Conservation (phyloP, 139 green algal species). For the Yamagishiella unicocca region DNA sequence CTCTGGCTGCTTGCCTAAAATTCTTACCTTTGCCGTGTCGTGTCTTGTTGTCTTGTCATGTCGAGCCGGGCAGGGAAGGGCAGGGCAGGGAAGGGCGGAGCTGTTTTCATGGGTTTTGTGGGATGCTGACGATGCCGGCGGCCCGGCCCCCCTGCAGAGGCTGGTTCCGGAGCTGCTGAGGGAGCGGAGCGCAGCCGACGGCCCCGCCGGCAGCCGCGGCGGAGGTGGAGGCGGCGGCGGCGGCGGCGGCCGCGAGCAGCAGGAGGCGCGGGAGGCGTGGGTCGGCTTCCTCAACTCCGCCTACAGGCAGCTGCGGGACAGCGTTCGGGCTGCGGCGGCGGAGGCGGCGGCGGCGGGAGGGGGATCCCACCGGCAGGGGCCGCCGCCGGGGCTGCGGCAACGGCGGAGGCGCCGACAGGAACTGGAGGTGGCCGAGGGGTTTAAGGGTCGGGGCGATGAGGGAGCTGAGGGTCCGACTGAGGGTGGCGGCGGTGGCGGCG, state of each 20-base stretch:
- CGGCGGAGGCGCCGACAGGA: background rate
- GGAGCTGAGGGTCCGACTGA: background rate
- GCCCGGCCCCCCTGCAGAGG: no score
- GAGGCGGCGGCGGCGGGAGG: no score
- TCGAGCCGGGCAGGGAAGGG: background rate
- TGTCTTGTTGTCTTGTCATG: no score
- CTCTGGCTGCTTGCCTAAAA: no score
- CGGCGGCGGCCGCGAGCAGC: background rate
- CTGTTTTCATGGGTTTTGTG: no score
- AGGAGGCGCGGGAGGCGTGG: background rate
- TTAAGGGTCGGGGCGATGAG: background rate
- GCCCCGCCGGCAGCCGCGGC: background rate
- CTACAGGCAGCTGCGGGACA: background rate
- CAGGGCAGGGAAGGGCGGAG: background rate
- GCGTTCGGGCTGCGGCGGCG: no score
- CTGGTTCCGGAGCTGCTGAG: no score
- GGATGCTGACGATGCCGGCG: no score
- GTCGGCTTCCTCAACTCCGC: conserved; percentile 4
- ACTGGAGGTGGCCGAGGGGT: no score
- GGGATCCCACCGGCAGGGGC: background rate
- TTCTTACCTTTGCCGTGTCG: no score
- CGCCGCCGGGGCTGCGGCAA: background rate
- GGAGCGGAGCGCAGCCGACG: no score
- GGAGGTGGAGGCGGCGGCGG: background rate
- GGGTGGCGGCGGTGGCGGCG: background rate